A percentile compares a stretch with the other conserved stretches of the same genome.
Evolutionary conservation across 331 rosid species (phyloP).

Genomic region (Rhamnella rubrinervis): DNA sequence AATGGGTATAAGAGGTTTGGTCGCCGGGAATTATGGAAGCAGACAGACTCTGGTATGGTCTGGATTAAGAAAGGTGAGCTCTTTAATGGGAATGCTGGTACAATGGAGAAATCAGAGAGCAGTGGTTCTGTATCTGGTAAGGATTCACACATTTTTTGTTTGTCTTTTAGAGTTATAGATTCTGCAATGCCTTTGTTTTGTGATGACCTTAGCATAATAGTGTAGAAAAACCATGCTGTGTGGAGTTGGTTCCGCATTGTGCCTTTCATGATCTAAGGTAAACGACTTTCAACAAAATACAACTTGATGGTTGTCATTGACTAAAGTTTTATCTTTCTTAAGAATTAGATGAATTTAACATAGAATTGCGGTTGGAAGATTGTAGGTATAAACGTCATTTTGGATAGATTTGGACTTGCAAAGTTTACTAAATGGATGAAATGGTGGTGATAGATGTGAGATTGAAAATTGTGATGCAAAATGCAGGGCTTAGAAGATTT

Average conservation of each 20-base stretch:
- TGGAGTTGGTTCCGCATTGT: no score
- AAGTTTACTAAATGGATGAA: no score
- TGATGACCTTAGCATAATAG: no score
- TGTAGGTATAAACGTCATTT: no score
- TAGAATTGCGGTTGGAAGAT: no score
- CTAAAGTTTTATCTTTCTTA: no score
- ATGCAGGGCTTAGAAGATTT: background rate
- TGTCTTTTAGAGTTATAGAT: background rate
- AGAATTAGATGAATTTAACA: no score
- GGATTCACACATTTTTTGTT: background rate
- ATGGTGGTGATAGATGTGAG: background rate
- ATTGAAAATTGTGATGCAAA: slow-evolving; percentile 1
- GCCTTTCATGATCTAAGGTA: no score
- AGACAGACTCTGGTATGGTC: slow-evolving; percentile 21
- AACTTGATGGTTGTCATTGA: no score
- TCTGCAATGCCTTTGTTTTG: background rate
- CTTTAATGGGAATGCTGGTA: slow-evolving; percentile 16
- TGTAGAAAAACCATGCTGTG: no score
- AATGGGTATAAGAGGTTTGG: background rate
- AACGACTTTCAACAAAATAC: no score
- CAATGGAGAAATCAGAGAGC: slow-evolving; percentile 16
- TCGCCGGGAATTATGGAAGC: background rate
- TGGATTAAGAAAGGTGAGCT: slow-evolving; percentile 65
- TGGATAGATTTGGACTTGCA: no score
- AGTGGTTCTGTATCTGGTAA: slow-evolving; percentile 33